phyloP scores from a whole-genome alignment of 106 monocot species.

The Gastrodia elata region DNA sequence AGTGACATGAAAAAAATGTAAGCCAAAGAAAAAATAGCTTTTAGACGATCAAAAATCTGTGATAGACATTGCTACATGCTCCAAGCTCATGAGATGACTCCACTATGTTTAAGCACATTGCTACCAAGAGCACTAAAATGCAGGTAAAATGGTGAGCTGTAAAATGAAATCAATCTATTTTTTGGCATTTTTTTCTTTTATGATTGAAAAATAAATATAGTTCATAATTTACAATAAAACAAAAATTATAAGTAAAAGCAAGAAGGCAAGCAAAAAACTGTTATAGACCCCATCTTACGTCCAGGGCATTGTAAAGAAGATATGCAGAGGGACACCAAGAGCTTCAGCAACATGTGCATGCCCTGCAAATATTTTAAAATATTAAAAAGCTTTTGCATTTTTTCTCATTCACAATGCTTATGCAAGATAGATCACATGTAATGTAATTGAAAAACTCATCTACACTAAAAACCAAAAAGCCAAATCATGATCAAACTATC shows the following conservation, averaged over 20 bases:
- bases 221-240: neutral
- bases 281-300: conserved; percentile 53
- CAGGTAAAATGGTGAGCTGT: neutral
- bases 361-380: conserved; percentile 32
- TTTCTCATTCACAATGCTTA: neutral
- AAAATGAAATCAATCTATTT: neutral
- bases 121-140: neutral
- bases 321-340: conserved; percentile 86
- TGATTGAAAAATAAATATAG: neutral
- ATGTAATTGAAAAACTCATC: neutral
- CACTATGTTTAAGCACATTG: neutral
- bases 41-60: neutral
- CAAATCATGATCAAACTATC: neutral
- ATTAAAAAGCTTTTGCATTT: neutral
- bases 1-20: neutral
- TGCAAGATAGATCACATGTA: neutral
- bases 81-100: neutral
- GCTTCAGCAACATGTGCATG: conserved; percentile 97
- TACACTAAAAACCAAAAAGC: neutral
- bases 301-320: conserved; percentile 99
- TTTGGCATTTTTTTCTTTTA: neutral
- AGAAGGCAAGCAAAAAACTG: neutral
- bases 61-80: neutral
- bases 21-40: neutral
- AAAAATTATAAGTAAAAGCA: no score